Conservation (phyloP, 176 grass and related monocot species). For the Raddia guianensis region DNA sequence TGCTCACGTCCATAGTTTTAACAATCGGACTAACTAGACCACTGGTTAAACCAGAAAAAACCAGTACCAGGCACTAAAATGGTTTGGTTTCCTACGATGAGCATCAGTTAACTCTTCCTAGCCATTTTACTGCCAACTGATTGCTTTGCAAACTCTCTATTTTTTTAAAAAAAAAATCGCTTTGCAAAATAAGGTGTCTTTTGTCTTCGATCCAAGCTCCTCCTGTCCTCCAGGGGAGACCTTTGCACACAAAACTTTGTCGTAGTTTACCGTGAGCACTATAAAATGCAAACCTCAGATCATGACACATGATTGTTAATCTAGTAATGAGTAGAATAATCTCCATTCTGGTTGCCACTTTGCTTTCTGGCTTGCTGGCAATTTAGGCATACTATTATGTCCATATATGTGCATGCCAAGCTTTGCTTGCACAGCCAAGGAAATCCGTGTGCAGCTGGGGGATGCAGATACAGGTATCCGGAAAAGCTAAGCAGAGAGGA, state of each 20-base stretch:
- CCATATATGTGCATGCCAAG: constrained; percentile 39
- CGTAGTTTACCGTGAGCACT: background rate
- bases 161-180: background rate
- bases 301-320: constrained; percentile 28
- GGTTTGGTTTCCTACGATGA: too few relatives aligned
- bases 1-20: background rate
- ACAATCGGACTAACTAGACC: too few relatives aligned
- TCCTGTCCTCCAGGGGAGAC: background rate
- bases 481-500: constrained; percentile 30
- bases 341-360: constrained; percentile 39
- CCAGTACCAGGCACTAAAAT: too few relatives aligned
- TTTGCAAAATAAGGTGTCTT: background rate
- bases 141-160: too few relatives aligned
- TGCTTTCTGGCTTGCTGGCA: constrained; percentile 50
- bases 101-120: background rate
- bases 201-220: background rate
- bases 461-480: constrained; percentile 39
- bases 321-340: constrained; percentile 39
- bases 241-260: background rate
- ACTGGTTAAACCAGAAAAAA: too few relatives aligned
- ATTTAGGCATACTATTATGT: constrained; percentile 42
- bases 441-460: constrained; percentile 32
- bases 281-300: constrained; percentile 2
- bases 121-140: background rate
- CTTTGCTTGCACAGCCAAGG: background rate